Evolutionary conservation across 106 monocot genomes (phyloP).

Genomic region (Apostasia shenzhenica): DNA sequence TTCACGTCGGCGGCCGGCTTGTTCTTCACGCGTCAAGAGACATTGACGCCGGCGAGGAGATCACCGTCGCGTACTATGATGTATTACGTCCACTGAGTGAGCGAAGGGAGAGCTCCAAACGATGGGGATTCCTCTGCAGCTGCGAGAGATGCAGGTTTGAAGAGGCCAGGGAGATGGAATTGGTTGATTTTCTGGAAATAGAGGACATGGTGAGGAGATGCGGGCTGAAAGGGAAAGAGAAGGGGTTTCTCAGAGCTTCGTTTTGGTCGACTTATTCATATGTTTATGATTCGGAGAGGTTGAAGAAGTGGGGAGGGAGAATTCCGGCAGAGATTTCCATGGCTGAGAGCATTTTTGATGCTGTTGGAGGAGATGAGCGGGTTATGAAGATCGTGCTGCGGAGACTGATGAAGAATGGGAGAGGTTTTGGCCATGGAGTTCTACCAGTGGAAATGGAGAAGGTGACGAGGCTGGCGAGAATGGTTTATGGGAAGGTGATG

Average conservation of each 20-base stretch:
- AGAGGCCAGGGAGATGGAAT: constrained; percentile 27
- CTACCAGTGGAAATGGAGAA: constrained; percentile 37
- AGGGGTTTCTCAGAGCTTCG: constrained; percentile 66
- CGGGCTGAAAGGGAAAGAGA: constrained; percentile 42
- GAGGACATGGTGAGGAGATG: constrained; percentile 42
- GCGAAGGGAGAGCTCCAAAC: constrained; percentile 40
- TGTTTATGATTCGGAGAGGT: constrained; percentile 48
- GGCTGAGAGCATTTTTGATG: constrained; percentile 42
- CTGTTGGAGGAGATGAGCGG: constrained; percentile 66
- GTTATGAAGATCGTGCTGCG: constrained; percentile 43
- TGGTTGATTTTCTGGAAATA: constrained; percentile 22
- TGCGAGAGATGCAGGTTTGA: constrained; percentile 79
- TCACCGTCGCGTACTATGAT: constrained; percentile 74
- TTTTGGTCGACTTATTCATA: constrained; percentile 44
- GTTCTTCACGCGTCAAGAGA: constrained; percentile 66
- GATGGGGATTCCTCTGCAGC: constrained; percentile 70
- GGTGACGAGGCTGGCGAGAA: constrained; percentile 45
- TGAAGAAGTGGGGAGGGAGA: constrained; percentile 37
- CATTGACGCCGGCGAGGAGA: constrained; percentile 73
- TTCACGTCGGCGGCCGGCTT: constrained; percentile 63
- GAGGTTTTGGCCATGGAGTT: not conserved
- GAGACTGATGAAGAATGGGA: constrained; percentile 27
- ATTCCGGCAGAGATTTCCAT: constrained; percentile 32
- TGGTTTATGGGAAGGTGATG: constrained; percentile 68
- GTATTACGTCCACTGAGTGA: constrained; percentile 43